These are phyloP conservation scores for Lactarius akahatsu DNA, from an alignment of 768 basidiomycete genomes.

Conservation along the genomic window DNA sequence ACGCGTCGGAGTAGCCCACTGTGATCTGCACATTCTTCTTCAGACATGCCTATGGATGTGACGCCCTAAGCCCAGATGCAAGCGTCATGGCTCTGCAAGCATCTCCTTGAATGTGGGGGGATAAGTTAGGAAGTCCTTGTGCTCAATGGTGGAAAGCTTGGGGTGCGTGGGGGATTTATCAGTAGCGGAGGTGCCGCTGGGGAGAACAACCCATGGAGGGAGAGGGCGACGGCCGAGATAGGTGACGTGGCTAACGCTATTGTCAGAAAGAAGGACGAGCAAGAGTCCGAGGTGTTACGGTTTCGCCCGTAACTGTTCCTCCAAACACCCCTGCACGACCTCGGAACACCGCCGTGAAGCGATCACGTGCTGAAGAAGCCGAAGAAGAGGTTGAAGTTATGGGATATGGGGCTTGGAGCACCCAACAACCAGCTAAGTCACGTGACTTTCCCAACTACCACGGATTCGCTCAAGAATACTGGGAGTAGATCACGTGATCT, in stretches of 20 bases:
- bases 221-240: constrained; percentile 33
- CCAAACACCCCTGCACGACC: too few relatives aligned
- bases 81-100: constrained; percentile 31
- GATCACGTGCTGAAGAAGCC: too few relatives aligned
- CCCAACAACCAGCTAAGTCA: too few relatives aligned
- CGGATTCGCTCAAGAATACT: too few relatives aligned
- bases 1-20: constrained; percentile 29
- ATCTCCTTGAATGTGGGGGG: constrained; percentile 22
- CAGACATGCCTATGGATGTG: constrained; percentile 20
- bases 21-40: constrained; percentile 32
- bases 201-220: constrained; percentile 27
- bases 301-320: too few relatives aligned
- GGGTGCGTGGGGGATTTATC: constrained; percentile 19
- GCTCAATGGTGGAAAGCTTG: constrained; percentile 30
- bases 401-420: too few relatives aligned
- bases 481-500: too few relatives aligned
- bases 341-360: too few relatives aligned
- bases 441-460: too few relatives aligned
- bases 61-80: constrained; percentile 34
- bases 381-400: too few relatives aligned
- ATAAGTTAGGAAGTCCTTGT: constrained; percentile 29
- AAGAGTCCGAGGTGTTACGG: constrained; percentile 30
- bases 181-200: constrained; percentile 7
- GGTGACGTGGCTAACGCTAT: constrained; percentile 29
- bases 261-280: constrained; percentile 28